phyloP scores from a whole-genome alignment of 345 rosid species.

The Raphanus sativus region DNA sequence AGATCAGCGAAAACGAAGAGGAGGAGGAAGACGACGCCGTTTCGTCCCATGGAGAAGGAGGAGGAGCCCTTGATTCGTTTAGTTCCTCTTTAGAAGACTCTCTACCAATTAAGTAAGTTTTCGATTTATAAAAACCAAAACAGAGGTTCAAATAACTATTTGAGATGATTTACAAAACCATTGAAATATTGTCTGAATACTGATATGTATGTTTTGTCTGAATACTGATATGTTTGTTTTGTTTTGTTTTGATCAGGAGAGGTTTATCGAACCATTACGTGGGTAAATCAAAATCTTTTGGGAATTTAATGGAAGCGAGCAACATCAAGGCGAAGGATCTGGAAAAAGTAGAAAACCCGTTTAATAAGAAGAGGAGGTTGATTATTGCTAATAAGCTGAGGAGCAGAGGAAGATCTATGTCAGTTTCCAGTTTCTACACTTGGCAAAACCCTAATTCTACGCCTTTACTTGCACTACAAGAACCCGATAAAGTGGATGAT shows the following conservation, averaged over 20 bases:
- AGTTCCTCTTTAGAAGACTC: constrained; percentile 59
- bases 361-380: constrained; percentile 71
- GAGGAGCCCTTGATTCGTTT: constrained; percentile 37
- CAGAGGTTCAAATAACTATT: neutral
- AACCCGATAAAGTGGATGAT: constrained; percentile 33
- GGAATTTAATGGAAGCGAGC: constrained; percentile 55
- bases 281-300: constrained; percentile 90
- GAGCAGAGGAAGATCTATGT: constrained; percentile 38
- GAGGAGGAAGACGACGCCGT: constrained; percentile 42
- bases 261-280: constrained; percentile 76
- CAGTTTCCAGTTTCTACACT: constrained; percentile 47
- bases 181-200: constrained; percentile 12
- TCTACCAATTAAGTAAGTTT: constrained; percentile 63
- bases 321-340: constrained; percentile 51
- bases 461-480: constrained; percentile 61
- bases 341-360: constrained; percentile 73
- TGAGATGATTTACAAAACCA: no score
- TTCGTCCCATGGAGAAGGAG: constrained; percentile 22
- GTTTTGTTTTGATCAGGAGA: constrained; percentile 48
- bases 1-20: constrained; percentile 45
- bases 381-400: constrained; percentile 55
- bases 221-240: constrained; percentile 16
- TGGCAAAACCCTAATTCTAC: constrained; percentile 66
- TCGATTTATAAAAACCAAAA: neutral
- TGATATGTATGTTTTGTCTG: constrained; percentile 13